These are phyloP conservation scores for Trichoderma hamatum DNA, from an alignment of 2,329 filamentous ascomycete species.

Conservation along the genomic window DNA sequence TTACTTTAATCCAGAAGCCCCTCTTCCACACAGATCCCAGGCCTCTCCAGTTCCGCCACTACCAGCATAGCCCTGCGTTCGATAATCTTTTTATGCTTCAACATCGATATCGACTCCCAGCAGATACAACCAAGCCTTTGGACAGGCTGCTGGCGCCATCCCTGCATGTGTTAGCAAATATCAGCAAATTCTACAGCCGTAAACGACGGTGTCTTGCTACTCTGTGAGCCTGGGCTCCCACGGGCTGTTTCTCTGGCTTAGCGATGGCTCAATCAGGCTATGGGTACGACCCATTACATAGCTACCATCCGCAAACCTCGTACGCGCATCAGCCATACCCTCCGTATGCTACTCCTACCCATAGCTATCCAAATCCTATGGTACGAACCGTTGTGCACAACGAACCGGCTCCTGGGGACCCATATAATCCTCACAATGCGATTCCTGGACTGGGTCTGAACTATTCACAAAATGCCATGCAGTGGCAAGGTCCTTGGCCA, in stretches of 20 bases:
- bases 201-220: neutral
- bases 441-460: constrained; percentile 43
- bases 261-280: constrained; percentile 39
- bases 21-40: neutral
- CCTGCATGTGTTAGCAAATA: neutral
- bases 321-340: constrained; percentile 32
- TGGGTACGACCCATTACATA: constrained; percentile 33
- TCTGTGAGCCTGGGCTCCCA: neutral
- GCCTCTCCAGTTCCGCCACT: neutral
- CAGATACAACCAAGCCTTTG: neutral
- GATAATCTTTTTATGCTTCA: neutral
- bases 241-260: neutral
- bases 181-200: neutral
- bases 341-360: constrained; percentile 26
- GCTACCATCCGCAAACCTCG: constrained; percentile 23
- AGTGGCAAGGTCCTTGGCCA: constrained; percentile 19
- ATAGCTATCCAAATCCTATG: constrained; percentile 26
- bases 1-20: neutral
- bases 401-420: constrained; percentile 27
- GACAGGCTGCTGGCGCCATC: neutral
- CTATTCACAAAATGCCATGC: constrained; percentile 30
- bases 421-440: constrained; percentile 35
- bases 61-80: neutral
- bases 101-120: neutral
- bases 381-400: constrained; percentile 21